Base-by-base conservation (phyloP, 129 eudicot species). In the Flaveria brownii region DNA sequence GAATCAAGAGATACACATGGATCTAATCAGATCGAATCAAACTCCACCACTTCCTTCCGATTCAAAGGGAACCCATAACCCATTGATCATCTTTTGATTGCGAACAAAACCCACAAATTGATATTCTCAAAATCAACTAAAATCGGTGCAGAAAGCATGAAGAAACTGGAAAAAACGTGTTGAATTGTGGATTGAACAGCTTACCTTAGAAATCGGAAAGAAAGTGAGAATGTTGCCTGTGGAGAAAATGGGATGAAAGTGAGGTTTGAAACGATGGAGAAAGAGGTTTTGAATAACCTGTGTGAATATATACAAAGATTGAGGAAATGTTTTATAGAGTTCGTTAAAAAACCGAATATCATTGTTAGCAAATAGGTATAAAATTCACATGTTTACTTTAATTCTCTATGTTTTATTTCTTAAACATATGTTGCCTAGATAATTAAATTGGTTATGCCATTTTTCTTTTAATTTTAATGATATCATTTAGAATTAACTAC, bases 1-100 rank as follows among this genome's bases (percentile, higher is more conserved):
- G 59, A 78, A 26, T 59, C 30, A 14, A 22, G 0, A 23, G 47
- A 73, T 73, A 15, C 4, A 45, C 54, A 65, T 66, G 76, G 84
- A 80, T 80, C 84, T 73, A 74, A 74, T 25, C 28, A 55, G 71
- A 80, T 80, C 64, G 50, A 74, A 73, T n/a, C 55, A 72, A 67
- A 36, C 51, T 0, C 52, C 57, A 18, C 51, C 20, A 15, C 45
- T 41, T 17, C 41, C 52, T 54, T 41, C 20, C 10, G 1, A 64
- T 22, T 22, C 22, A 52, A 42, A 76, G 12, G 23, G 51, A 59
- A 62, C 56, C 52, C 17, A 51, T 0, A 59, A 62, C 56, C 52
- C 17, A 51, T 0, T 11, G 26, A 33, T 51, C n/a, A 13, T 36
- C 45, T 51, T 66, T 54, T 57, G 55, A 54, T 46, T 18, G 52